A percentile compares a stretch with the other conserved stretches of the same genome.
phyloP scores from a whole-genome alignment of 495 filamentous ascomycete genomes.

The Podospora tetraspora region DNA sequence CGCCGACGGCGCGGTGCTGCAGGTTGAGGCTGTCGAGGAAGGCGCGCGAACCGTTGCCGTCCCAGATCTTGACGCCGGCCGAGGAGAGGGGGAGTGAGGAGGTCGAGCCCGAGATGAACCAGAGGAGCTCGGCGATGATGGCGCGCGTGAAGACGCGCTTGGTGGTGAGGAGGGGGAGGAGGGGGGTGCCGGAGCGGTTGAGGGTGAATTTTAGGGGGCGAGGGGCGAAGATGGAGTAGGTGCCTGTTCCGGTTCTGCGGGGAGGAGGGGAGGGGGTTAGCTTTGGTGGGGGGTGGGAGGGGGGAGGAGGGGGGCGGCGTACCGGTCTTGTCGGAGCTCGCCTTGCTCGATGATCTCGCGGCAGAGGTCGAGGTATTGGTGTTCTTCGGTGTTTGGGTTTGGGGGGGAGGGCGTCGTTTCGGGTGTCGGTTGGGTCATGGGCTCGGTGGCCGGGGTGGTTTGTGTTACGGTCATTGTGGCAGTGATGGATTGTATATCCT shows the following conservation, averaged over 20 bases:
- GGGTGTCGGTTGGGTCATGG: background rate
- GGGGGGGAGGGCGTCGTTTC: background rate
- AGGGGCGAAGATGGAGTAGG: constrained; percentile 81
- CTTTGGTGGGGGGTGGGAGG: background rate
- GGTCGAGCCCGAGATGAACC: constrained; percentile 85
- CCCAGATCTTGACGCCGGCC: constrained; percentile 92
- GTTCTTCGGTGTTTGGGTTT: constrained; percentile 26
- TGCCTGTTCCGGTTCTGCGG: constrained; percentile 83
- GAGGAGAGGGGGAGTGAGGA: constrained; percentile 67
- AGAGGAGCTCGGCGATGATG: constrained; percentile 88
- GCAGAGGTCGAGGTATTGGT: constrained; percentile 31
- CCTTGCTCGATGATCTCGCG: constrained; percentile 29
- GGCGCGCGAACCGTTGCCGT: constrained; percentile 86
- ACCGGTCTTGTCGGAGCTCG: constrained; percentile 30
- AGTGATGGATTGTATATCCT: background rate
- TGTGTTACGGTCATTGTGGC: background rate
- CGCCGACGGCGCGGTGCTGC: constrained; percentile 70
- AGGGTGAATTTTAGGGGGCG: constrained; percentile 80
- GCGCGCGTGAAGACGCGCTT: constrained; percentile 94
- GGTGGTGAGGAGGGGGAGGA: constrained; percentile 90
- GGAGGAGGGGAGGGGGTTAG: background rate
- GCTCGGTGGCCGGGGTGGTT: background rate
- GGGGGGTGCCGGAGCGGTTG: constrained; percentile 50
- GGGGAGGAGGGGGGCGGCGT: background rate
- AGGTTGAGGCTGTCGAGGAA: constrained; percentile 83